Conservation (phyloP, 495 filamentous ascomycete genomes). For the Hamigera avellanea region DNA sequence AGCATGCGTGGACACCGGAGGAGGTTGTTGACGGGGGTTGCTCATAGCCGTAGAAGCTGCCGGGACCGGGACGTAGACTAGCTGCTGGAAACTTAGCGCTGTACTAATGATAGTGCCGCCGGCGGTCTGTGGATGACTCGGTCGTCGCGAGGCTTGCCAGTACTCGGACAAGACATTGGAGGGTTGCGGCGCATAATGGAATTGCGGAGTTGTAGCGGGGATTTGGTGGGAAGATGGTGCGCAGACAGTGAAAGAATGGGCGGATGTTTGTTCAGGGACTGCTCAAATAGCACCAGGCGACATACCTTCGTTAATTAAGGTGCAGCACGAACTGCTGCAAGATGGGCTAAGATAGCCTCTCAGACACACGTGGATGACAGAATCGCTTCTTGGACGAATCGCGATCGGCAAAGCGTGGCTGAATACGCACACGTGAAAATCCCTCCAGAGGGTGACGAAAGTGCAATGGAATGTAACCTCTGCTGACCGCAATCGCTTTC, state of each 20-base stretch:
- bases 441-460: no score
- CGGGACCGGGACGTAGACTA: constrained; percentile 16
- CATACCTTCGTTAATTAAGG: constrained; percentile 16
- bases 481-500: no score
- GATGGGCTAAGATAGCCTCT: constrained; percentile 26
- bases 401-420: constrained; percentile 4
- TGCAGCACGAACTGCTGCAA: constrained; percentile 22
- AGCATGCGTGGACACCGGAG: constrained; percentile 23
- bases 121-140: constrained; percentile 1
- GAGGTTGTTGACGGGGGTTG: constrained; percentile 23
- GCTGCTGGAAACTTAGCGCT: constrained; percentile 20
- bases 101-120: neutral
- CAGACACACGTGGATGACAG: constrained; percentile 14
- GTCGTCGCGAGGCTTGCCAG: constrained; percentile 24
- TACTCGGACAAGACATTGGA: constrained; percentile 34
- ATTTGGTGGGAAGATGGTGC: no score
- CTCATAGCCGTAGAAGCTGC: constrained; percentile 34
- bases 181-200: constrained; percentile 33
- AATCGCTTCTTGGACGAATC: constrained; percentile 38
- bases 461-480: no score
- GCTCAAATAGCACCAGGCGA: constrained; percentile 1
- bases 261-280: constrained; percentile 6
- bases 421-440: no score
- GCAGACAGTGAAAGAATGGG: constrained; percentile 23
- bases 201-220: constrained; percentile 24